Conservation (phyloP, 148 eudicot species). For the Gaultheria prostrata region DNA sequence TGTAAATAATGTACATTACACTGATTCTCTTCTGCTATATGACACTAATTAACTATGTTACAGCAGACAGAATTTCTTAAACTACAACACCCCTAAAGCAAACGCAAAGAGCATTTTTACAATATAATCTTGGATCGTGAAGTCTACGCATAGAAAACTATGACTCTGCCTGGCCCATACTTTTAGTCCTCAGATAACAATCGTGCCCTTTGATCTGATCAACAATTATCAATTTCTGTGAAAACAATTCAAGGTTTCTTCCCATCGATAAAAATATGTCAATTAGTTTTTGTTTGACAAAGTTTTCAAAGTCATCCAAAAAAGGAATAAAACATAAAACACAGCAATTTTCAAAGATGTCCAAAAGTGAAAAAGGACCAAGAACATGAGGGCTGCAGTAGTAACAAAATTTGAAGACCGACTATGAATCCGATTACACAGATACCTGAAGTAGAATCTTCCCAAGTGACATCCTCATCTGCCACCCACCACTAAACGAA, state of each 20-base stretch:
- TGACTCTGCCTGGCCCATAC: neutral
- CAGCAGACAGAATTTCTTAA: neutral
- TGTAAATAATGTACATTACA: neutral
- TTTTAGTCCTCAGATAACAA: neutral
- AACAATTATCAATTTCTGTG: neutral
- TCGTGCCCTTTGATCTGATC: neutral
- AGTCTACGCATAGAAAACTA: neutral
- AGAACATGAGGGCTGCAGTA: neutral
- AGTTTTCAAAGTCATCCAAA: neutral
- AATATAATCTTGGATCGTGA: neutral
- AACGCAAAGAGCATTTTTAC: neutral
- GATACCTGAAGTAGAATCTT: constrained; percentile 94
- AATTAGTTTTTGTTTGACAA: neutral
- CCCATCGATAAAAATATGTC: neutral
- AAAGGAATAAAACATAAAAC: neutral
- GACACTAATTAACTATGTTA: neutral
- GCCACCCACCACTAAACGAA: constrained; percentile 98
- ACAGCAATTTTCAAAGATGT: too few relatives aligned
- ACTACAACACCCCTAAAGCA: neutral
- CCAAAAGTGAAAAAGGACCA: too few relatives aligned
- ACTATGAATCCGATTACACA: neutral
- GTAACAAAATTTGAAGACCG: neutral
- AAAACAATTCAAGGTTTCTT: neutral
- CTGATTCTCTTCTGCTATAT: neutral
- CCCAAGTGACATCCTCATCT: constrained; percentile 99